Base-by-base conservation (phyloP, 2,329 filamentous ascomycete species). In the Claviceps maximensis region DNA sequence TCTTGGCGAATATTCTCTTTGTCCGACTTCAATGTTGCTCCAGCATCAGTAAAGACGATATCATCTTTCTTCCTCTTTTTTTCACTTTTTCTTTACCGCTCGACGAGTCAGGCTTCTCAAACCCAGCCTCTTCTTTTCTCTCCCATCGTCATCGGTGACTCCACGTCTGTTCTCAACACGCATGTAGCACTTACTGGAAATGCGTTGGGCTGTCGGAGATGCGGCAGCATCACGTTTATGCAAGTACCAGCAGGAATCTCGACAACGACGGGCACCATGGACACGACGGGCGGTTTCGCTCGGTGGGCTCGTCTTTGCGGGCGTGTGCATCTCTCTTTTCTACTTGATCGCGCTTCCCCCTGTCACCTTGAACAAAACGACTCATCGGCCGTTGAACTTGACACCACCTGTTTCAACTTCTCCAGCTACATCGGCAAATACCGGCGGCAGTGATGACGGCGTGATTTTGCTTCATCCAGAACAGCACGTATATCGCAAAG, bases 401-500 rank as follows among this genome's bases (percentile, higher is more conserved):
- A 21, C 10, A 21, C 10, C 36, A 21, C 36, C 48, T 10, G 17
- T 25, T 25, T 19, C 41, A 19, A 29, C 31, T 17, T 15, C 29
- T 1, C 19, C 44, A 44, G 10, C 15, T 8, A 31, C 6, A 42
- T 2, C 45, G 15, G 27, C 40, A 15, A 36, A 23, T 17, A 23
- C 17, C 9, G 15, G 5, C 4, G 10, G 27, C 31, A 7, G 5
- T 6, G 13, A 23, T 17, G 53, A 50, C 57, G 40, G 31, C 45
- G 56, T 58, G 7, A 33, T 58, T 7, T 55, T 75, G 15, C 70
- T 75, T 10, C 70, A 71, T 56, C 73, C 74, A 1, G 60, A 73
- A 41, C 59, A 71, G 19, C 72, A 77, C 60, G 55, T 67, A 4
- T 61, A 61, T 44, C 68, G 74, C 15, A 49, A 57, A 2, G 54